A percentile compares a stretch with the other conserved stretches of the same genome.
phyloP scores from a whole-genome alignment of 2,329 filamentous ascomycete species.

The Tolypocladium cylindrosporum region DNA sequence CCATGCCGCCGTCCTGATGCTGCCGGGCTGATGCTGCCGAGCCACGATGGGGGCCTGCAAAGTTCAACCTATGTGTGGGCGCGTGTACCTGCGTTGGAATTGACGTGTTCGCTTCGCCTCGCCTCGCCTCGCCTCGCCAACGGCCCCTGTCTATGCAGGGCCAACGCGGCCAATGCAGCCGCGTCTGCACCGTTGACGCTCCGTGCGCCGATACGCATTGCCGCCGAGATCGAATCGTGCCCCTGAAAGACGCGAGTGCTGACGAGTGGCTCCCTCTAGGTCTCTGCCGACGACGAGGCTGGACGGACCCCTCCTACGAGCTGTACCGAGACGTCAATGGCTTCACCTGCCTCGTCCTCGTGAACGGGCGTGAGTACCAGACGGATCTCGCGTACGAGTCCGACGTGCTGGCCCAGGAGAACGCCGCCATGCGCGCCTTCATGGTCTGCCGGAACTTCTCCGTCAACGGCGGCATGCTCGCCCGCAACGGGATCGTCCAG shows the following conservation, averaged over 20 bases:
- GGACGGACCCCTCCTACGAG: slow-evolving; percentile 85
- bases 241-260: slow-evolving; percentile 12
- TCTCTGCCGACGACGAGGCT: slow-evolving; percentile 88
- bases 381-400: slow-evolving; percentile 79
- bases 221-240: not conserved
- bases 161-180: not conserved
- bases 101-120: no score
- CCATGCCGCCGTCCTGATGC: not conserved
- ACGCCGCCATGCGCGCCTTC: slow-evolving; percentile 90
- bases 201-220: not conserved
- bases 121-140: not conserved
- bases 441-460: slow-evolving; percentile 98
- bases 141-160: not conserved
- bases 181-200: not conserved
- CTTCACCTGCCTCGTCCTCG: slow-evolving; percentile 82
- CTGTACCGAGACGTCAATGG: slow-evolving; percentile 64
- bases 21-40: not conserved
- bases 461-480: slow-evolving; percentile 86
- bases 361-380: slow-evolving; percentile 95
- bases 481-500: slow-evolving; percentile 58
- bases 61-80: not conserved
- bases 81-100: not conserved
- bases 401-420: slow-evolving; percentile 77
- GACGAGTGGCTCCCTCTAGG: slow-evolving; percentile 42
- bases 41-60: not conserved